Percentiles rank a stretch among this genome's conserved stretches.
These are phyloP conservation scores for Solanum stenotomum DNA, from an alignment of 257 asterid genomes.

Conservation along the genomic window DNA sequence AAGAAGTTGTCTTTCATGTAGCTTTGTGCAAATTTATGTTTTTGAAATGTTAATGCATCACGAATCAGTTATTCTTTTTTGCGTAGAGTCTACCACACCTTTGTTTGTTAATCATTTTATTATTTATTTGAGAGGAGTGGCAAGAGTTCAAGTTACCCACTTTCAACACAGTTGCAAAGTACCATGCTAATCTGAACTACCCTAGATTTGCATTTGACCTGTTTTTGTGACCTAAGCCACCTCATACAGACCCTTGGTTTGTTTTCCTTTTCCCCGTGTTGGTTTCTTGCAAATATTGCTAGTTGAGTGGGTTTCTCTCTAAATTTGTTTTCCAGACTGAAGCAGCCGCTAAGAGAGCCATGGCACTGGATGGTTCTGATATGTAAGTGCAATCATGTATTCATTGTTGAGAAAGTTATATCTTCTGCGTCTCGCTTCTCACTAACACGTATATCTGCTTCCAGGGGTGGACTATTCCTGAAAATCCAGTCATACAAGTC, in stretches of 20 bases:
- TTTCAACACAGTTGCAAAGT: not conserved
- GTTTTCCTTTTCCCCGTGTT: not conserved
- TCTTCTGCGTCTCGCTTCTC: not conserved
- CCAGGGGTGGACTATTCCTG: conserved; percentile 87
- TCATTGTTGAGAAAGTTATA: not conserved
- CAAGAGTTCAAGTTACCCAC: not conserved
- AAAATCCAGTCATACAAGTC: conserved; percentile 75
- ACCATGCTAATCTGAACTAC: not conserved
- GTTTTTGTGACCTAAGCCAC: not conserved
- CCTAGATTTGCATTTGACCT: not conserved
- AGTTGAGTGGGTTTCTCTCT: not conserved
- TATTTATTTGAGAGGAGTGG: not conserved
- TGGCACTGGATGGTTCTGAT: conserved; percentile 89
- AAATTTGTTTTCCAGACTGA: conserved; percentile 53
- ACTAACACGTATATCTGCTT: not conserved
- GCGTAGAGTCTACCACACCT: not conserved
- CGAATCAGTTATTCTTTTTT: not conserved
- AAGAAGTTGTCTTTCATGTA: not conserved
- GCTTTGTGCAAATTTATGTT: not conserved
- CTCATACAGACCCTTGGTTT: not conserved
- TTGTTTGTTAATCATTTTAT: not conserved
- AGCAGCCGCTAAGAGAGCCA: conserved; percentile 86
- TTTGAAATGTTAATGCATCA: not conserved
- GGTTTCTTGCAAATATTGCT: not conserved
- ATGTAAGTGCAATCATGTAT: conserved; percentile 43